Evolutionary conservation across 352 stramenopile genomes (phyloP), one percentile per base, ranked within the genome.

Genomic region (Paralagenidium karlingii): DNA sequence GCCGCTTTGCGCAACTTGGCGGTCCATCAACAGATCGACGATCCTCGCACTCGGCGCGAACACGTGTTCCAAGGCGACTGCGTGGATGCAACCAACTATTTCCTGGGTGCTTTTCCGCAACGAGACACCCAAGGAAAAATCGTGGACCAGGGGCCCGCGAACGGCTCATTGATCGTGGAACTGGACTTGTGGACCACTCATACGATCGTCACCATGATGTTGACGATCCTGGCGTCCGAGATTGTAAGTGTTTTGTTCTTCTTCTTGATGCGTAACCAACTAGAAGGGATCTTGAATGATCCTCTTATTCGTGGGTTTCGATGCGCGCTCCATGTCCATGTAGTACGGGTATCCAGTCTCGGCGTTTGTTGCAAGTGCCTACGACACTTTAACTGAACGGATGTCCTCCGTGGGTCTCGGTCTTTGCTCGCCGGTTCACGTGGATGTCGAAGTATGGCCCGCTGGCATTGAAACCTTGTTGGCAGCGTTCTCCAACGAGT

Each of bases 391-490:
- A 3, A 22, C 30, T 7, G 22, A 36, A 22, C 30, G 30, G 19
- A 7, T 36, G 7, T 20, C 19, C 19, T 16, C 22, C 19, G 7
- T 36, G 3, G 16, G 16, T 36, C 30, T 16, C 19, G 30, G 16
- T 16, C 30, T 22, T 22, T 36, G 30, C 30, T 75, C 55, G 0
- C 73, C 68, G 16, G 68, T 55, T 3, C 69, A 87, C 30, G 1
- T 69, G 6, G 82, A 82, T 26, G 18, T 64, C 15, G 73, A 83
- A 21, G 60, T 75, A 1, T 82, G 68, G 68, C 40, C 53, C 0
- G 43, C 55, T 0, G 62, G 51, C 4, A 64, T 59, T 1, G 53
- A 75, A 16, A 34, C 36, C 3, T 24, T 16, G 7, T 38, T 80
- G 10, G 40, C 38, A 11, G 40, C 69, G 18, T 80, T 74, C 42